These are phyloP conservation scores for Exophiala oligosperma DNA, from an alignment of 2,329 filamentous ascomycete species.

Conservation along the genomic window DNA sequence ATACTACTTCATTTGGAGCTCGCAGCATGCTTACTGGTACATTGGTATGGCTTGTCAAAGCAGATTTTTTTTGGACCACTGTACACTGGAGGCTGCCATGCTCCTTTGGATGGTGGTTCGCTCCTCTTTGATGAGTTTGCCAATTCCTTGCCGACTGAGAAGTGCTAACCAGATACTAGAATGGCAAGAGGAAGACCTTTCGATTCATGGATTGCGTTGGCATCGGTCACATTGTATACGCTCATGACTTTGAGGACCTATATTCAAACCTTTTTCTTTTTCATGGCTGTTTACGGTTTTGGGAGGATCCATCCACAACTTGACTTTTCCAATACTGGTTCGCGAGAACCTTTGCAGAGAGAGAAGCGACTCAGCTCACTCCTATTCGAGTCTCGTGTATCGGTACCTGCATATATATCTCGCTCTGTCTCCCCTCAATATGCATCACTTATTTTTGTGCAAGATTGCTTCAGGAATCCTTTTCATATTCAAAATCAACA, in stretches of 20 bases:
- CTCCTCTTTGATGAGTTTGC: constrained; percentile 30
- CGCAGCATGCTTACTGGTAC: constrained; percentile 7
- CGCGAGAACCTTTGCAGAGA: too few relatives aligned
- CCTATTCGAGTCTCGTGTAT: too few relatives aligned
- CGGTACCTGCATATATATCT: too few relatives aligned
- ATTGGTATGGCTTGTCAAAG: constrained; percentile 1
- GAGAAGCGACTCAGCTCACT: too few relatives aligned
- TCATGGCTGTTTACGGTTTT: too few relatives aligned
- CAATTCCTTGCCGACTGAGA: constrained; percentile 5
- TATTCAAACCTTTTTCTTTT: neutral
- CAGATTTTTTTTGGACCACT: neutral
- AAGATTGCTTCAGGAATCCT: too few relatives aligned
- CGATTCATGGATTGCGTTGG: neutral
- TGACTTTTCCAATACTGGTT: too few relatives aligned
- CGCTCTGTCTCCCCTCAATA: too few relatives aligned
- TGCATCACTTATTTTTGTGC: too few relatives aligned
- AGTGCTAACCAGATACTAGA: constrained; percentile 16
- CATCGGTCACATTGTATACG: neutral
- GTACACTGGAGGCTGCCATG: constrained; percentile 24
- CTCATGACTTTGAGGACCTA: neutral
- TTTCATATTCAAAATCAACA: too few relatives aligned
- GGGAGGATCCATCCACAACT: too few relatives aligned
- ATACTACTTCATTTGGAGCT: neutral
- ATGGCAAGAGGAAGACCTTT: neutral
- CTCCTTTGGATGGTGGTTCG: constrained; percentile 16